Base-by-base conservation (phyloP, 2,329 filamentous ascomycete genomes). In the Orbilia quercus region DNA sequence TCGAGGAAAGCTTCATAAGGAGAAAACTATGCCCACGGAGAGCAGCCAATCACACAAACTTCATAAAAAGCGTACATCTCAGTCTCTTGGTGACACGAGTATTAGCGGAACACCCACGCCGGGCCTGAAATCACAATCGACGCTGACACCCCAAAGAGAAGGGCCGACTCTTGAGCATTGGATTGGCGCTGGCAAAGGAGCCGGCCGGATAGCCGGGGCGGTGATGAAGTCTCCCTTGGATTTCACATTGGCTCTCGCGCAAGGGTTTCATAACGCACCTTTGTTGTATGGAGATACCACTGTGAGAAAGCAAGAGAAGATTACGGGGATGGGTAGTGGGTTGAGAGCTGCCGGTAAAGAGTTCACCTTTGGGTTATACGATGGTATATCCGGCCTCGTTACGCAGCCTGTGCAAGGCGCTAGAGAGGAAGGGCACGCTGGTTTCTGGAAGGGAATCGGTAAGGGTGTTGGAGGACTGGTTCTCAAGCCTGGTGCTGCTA, bases 261-360 rank as follows among this genome's bases (percentile, higher is more conserved):
- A 90, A 80, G 93, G 93, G 0, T 96, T 96, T 79, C 90, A 94
- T 79, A 96, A 96, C 77, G 89, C 91, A 4, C 92, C 93, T 0
- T 89, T 87, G 76, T 82, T 96, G 0, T 96, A 96, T 79, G 90
- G 92, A 44, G 92, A 96, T 77, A 88, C 91, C 0, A 93, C 89
- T 0, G 88, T 96, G 0, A 85, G 91, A 7, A 89, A 90, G n/a
- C 83, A 86, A 0, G 90, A 92, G 67, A 91, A 91, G 76, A 90
- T 96, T 2, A 92, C 90, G 0, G 90, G 89, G 57, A 82, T 96
- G 54, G 85, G 87, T 58, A 91, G 89, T 75, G 93, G 93, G 0
- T 81, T 96, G 23, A 88, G 85, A 74, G 88, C 92, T 47, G 93
- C 92, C 2, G 87, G 90, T 1, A 92, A 90, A 79, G 90, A 91